A percentile compares a stretch with the other conserved stretches of the same genome.
phyloP scores from a whole-genome alignment of 495 filamentous ascomycete species.

The Tricharina praecox region DNA sequence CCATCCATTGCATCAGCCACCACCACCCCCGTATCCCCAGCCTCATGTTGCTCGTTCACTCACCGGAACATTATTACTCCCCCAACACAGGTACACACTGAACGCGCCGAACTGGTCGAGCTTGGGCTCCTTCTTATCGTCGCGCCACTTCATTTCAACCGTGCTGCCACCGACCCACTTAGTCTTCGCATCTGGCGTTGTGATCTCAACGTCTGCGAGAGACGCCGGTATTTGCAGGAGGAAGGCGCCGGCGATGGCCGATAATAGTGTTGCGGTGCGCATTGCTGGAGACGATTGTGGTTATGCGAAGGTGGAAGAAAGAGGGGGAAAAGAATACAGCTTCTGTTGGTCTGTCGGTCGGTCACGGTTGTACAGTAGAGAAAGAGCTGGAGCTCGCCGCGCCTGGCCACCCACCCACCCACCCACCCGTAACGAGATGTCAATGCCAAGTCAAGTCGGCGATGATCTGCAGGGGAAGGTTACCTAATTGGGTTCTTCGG shows the following conservation, averaged over 20 bases:
- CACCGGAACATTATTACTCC: slow-evolving; percentile 36
- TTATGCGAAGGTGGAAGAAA: no score
- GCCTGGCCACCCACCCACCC: no score
- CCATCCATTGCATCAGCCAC: no score
- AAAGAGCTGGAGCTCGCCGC: no score
- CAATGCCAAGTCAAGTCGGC: no score
- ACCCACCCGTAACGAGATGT: no score
- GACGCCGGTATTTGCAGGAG: slow-evolving; percentile 30
- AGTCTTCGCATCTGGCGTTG: slow-evolving; percentile 34
- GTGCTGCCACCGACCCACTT: slow-evolving; percentile 33
- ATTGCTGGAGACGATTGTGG: no score
- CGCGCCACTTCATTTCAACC: slow-evolving; percentile 42
- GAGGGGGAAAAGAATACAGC: no score
- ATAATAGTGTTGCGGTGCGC: not conserved
- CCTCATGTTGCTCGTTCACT: not conserved
- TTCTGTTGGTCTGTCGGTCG: no score
- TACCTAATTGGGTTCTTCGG: no score
- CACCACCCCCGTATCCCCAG: no score
- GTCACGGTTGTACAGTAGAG: no score
- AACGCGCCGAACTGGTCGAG: slow-evolving; percentile 40
- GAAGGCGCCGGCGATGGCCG: not conserved
- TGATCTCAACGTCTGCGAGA: slow-evolving; percentile 42
- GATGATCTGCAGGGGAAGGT: not conserved
- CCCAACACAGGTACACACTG: slow-evolving; percentile 45
- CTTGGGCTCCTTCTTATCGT: slow-evolving; percentile 35